These are phyloP conservation scores for Teratosphaeria nubilosa DNA, from an alignment of 2,329 filamentous ascomycete species.

Conservation along the genomic window DNA sequence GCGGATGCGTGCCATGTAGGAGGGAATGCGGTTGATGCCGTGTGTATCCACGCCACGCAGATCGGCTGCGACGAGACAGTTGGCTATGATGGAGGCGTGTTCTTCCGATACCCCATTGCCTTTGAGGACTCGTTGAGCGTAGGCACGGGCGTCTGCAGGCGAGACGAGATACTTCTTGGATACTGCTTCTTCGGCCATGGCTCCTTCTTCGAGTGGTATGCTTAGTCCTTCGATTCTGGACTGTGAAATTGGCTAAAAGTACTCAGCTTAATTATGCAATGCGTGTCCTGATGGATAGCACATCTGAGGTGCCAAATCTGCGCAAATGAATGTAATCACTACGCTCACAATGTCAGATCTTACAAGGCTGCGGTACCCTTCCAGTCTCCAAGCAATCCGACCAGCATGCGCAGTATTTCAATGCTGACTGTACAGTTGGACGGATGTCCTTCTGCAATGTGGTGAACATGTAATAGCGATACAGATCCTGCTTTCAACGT, in stretches of 20 bases:
- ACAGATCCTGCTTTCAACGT: background rate
- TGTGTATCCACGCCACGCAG: conserved; percentile 72
- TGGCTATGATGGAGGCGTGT: conserved; percentile 55
- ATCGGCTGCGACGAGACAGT: conserved; percentile 62
- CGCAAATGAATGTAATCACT: too few species aligned
- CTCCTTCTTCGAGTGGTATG: background rate
- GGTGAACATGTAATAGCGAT: background rate
- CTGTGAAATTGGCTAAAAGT: too few species aligned
- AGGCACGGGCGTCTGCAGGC: conserved; percentile 27
- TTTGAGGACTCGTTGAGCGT: conserved; percentile 46
- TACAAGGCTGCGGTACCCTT: too few species aligned
- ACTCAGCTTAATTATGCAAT: too few species aligned
- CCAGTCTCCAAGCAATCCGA: too few species aligned
- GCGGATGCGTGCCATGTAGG: conserved; percentile 64
- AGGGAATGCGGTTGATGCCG: conserved; percentile 66
- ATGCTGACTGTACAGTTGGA: background rate
- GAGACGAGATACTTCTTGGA: conserved; percentile 12
- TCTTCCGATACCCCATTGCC: conserved; percentile 50
- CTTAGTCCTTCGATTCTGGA: too few species aligned
- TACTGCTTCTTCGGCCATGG: conserved; percentile 10
- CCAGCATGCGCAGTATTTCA: too few species aligned
- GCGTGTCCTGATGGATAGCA: too few species aligned
- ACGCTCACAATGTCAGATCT: too few species aligned
- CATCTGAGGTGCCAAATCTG: too few species aligned
- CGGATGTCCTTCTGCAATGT: background rate